Evolutionary conservation across 106 monocot genomes (phyloP), one percentile per base, ranked within the genome.

Genomic region (Cymbidium sinense): DNA sequence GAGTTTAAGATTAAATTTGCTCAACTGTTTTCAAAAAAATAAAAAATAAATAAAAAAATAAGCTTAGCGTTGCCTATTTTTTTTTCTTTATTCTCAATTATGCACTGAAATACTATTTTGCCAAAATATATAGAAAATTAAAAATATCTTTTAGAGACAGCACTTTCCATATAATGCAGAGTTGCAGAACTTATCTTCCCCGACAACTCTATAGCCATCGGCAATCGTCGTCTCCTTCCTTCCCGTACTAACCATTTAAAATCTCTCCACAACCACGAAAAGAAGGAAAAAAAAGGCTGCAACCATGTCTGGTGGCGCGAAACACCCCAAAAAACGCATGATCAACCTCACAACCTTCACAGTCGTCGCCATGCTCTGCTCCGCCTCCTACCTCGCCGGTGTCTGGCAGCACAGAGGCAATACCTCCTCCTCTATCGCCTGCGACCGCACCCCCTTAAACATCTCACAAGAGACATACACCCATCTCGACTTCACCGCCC

Each of bases 401-500:
- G 21, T 85, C 72, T 87, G 79, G 81, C 87, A 90, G 20, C 73
- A 83, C 80, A 43, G 75, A 78, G 75, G 85, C 62, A 62, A 33
- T 43, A 12, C 43, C 29, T 1, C 72, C 73, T 21, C 85, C 43
- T 2, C 78, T 65, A 28, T 76, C 61, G 23, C 79, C 80, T 12
- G 70, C 65, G 13, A 74, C 31, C 11, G 74, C 80, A 37, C 21
- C 74, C 12, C 50, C 65, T 6, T 70, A 65, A 27, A 41, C 76
- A 41, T 70, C 64, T 74, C 80, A 77, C 65, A 54, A 58, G 17
- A 31, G 13, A 36, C 77, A 54, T 31, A 78, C 64, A 4, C 81
- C 6, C 30, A 58, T 4, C 84, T 93, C 69, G 90, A 90, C 81
- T 93, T 93, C 86, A 54, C 75, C 3, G 69, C 84, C 77, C 89